These are phyloP conservation scores for Paxillus ammoniavirescens DNA, from an alignment of 768 basidiomycete species.

Conservation along the genomic window DNA sequence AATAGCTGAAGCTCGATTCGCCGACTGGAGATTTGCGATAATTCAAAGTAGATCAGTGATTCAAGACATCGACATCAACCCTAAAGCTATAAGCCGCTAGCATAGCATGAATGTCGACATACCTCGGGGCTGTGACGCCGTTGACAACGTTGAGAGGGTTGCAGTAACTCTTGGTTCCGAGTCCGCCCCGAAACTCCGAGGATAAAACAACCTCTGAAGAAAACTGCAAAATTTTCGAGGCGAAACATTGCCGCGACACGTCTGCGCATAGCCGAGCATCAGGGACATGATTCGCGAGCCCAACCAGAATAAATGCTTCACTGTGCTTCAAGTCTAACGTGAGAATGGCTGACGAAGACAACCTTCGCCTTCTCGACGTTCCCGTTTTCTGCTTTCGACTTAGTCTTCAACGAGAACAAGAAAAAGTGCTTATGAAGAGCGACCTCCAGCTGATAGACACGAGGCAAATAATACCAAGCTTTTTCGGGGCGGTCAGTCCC, in stretches of 20 bases:
- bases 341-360: no score
- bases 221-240: neutral
- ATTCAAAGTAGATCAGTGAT: neutral
- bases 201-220: neutral
- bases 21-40: neutral
- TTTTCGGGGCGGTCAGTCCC: neutral
- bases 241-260: neutral
- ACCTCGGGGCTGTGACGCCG: neutral
- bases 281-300: conserved; percentile 1
- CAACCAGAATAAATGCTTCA: no score
- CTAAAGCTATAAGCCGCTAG: no score
- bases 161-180: neutral
- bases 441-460: neutral
- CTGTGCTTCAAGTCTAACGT: no score
- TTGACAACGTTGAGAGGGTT: neutral
- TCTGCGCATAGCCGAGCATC: neutral
- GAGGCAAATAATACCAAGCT: conserved; percentile 9
- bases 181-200: no score
- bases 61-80: no score
- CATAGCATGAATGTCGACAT: neutral
- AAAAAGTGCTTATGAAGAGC: neutral
- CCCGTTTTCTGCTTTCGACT: conserved; percentile 1
- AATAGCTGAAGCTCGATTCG: no score
- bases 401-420: neutral
- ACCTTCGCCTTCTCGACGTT: neutral